Evolutionary conservation across 495 filamentous ascomycete genomes (phyloP).

Genomic region (Penicillium manginii): DNA sequence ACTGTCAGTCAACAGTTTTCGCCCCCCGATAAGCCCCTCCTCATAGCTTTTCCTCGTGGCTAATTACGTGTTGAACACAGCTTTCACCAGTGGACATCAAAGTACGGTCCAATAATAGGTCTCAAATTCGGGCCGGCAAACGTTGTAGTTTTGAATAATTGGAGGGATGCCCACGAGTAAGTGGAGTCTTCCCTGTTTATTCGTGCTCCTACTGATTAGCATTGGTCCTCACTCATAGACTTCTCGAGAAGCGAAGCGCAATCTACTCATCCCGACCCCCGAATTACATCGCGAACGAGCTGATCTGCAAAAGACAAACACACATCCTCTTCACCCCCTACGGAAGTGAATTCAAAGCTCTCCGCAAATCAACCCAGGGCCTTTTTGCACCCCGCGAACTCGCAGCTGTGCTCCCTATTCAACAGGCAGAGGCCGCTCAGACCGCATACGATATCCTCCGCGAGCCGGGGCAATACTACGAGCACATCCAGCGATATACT

Average conservation of each 20-base stretch:
- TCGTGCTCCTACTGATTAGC: background rate
- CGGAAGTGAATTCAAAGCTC: conserved; percentile 23
- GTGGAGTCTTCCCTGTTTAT: background rate
- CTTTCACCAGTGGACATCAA: background rate
- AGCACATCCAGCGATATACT: conserved; percentile 26
- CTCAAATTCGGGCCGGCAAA: background rate
- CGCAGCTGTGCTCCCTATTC: conserved; percentile 15
- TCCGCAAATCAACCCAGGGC: conserved; percentile 18
- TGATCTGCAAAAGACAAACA: conserved; percentile 17
- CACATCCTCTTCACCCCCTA: conserved; percentile 25
- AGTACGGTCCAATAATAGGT: background rate
- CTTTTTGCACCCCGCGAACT: conserved; percentile 21
- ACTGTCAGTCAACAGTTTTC: too few species aligned
- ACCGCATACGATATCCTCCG: conserved; percentile 22
- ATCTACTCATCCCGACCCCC: conserved; percentile 24
- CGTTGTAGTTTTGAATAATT: background rate
- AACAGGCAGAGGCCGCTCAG: conserved; percentile 27
- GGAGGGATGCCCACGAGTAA: background rate
- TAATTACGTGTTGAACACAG: too few species aligned
- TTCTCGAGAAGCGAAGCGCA: conserved; percentile 24
- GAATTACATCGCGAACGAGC: conserved; percentile 14
- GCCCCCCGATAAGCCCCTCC: too few species aligned
- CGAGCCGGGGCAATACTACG: conserved; percentile 18
- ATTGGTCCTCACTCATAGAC: background rate
- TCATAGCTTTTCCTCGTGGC: too few species aligned